These are phyloP conservation scores for Pyrenula massariospora DNA, from an alignment of 495 filamentous ascomycete species.

Conservation along the genomic window DNA sequence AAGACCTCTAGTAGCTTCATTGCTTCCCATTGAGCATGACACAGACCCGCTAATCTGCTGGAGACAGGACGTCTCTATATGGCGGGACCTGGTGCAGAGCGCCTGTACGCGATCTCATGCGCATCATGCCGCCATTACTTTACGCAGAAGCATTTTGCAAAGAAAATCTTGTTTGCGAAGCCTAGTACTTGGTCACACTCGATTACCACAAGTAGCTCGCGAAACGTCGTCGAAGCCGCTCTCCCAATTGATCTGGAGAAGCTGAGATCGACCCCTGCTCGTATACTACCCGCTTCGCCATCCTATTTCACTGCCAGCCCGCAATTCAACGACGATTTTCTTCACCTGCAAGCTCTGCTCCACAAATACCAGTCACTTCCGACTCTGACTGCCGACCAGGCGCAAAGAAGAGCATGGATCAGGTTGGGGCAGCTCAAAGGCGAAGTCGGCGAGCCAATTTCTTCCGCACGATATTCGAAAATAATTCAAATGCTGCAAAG, in stretches of 20 bases:
- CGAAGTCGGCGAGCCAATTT: constrained; percentile 63
- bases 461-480: constrained; percentile 64
- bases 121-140: background rate
- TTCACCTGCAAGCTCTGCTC: constrained; percentile 58
- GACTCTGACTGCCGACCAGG: constrained; percentile 45
- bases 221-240: constrained; percentile 19
- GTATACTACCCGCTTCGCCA: constrained; percentile 71
- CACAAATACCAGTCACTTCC: constrained; percentile 64
- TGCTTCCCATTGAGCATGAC: too few species aligned
- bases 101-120: background rate
- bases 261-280: constrained; percentile 32
- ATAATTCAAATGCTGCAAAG: constrained; percentile 64
- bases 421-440: constrained; percentile 64
- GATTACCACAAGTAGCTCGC: constrained; percentile 11
- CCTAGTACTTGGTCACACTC: constrained; percentile 9
- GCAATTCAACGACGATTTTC: constrained; percentile 72
- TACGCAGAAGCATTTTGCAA: background rate
- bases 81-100: background rate
- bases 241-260: constrained; percentile 30
- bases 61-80: background rate
- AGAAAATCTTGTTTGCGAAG: background rate
- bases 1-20: too few species aligned
- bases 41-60: too few species aligned
- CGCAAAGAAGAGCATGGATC: constrained; percentile 75
- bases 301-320: constrained; percentile 89